Percentiles rank a stretch among this genome's conserved stretches.
Conservation (phyloP, 495 filamentous ascomycete genomes). For the Annulohypoxylon moriforme region DNA sequence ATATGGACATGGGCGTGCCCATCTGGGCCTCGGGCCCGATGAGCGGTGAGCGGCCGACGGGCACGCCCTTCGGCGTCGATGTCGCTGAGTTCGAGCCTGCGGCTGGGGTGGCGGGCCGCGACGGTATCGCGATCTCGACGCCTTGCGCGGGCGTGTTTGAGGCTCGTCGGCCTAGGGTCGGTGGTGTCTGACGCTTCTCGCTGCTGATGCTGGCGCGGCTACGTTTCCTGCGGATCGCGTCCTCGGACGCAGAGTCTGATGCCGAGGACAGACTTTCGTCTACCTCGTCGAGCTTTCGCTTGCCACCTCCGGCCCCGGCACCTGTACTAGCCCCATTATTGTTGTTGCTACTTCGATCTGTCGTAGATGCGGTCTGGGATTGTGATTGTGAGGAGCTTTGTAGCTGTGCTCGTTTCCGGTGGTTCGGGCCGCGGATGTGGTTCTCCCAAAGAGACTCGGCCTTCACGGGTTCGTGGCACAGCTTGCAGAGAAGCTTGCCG, state of each 20-base stretch:
- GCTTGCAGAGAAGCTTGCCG: constrained; percentile 68
- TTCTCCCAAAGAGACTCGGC: constrained; percentile 70
- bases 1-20: constrained; percentile 2
- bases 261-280: constrained; percentile 49
- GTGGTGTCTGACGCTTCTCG: constrained; percentile 49
- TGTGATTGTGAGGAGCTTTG: background rate
- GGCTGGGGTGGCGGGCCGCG: constrained; percentile 63
- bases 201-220: constrained; percentile 43
- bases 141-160: constrained; percentile 57
- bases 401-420: constrained; percentile 55
- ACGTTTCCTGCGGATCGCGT: constrained; percentile 56
- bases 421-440: constrained; percentile 63
- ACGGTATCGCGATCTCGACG: constrained; percentile 67
- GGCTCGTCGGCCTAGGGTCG: constrained; percentile 46
- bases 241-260: constrained; percentile 52
- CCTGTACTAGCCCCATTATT: background rate
- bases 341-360: background rate
- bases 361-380: background rate
- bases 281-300: constrained; percentile 56
- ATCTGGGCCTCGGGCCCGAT: constrained; percentile 47
- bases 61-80: constrained; percentile 49
- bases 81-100: constrained; percentile 43
- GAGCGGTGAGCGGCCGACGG: constrained; percentile 53
- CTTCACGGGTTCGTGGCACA: constrained; percentile 70
- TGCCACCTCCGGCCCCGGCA: constrained; percentile 27